A percentile compares a stretch with the other conserved stretches of the same genome.
Evolutionary conservation across 2,329 filamentous ascomycete genomes (phyloP).

Genomic region (Cytospora chrysosperma): DNA sequence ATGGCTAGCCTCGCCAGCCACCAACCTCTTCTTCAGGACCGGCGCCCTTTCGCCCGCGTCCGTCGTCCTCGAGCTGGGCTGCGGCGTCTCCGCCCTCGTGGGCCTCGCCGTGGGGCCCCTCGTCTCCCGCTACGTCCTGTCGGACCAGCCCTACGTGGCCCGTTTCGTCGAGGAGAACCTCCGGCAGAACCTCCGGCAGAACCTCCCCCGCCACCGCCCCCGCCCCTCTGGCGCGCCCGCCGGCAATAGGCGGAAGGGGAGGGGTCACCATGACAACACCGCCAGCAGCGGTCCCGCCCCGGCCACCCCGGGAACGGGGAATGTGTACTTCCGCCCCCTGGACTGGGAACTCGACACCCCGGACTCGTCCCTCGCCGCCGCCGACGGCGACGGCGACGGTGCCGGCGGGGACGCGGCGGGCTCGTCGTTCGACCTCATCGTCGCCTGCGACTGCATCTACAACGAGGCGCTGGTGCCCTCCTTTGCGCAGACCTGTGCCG

Average conservation of each 20-base stretch:
- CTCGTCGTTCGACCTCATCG: constrained; percentile 64
- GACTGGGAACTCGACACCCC: constrained; percentile 80
- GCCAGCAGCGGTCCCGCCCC: background rate
- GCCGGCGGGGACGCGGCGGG: too few species aligned
- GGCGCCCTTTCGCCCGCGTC: constrained; percentile 53
- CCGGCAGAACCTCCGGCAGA: constrained; percentile 60
- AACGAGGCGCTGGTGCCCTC: constrained; percentile 83
- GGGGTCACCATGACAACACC: constrained; percentile 11
- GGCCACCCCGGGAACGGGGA: constrained; percentile 27
- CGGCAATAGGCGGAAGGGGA: constrained; percentile 24
- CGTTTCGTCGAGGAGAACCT: constrained; percentile 77
- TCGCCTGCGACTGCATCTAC: constrained; percentile 94
- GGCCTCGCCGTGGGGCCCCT: constrained; percentile 65
- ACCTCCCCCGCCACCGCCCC: constrained; percentile 38
- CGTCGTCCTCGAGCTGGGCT: constrained; percentile 77
- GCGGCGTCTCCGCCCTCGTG: constrained; percentile 80
- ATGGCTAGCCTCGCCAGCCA: constrained; percentile 65
- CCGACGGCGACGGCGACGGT: constrained; percentile 12
- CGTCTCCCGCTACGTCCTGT: constrained; percentile 70
- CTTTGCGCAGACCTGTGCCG: constrained; percentile 77
- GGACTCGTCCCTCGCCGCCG: constrained; percentile 40
- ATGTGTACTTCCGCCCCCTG: constrained; percentile 59
- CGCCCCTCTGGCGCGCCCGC: too few species aligned
- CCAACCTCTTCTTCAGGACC: constrained; percentile 60
- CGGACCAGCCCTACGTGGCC: constrained; percentile 84